Evolutionary conservation across 176 grass and related monocot genomes (phyloP), one percentile per base, ranked within the genome.

Genomic region (Oropetium thomaeum): DNA sequence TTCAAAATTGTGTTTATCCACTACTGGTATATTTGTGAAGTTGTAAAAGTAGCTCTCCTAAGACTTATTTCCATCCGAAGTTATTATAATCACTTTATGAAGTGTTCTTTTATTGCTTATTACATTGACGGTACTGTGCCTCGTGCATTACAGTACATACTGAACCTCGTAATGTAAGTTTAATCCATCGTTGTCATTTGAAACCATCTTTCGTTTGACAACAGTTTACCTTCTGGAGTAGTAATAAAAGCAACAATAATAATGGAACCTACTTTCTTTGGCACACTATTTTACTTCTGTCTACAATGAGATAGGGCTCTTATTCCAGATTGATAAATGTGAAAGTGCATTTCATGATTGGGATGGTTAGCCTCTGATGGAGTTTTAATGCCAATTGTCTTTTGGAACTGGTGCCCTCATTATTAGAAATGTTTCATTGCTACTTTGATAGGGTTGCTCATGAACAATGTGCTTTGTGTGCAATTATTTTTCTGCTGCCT

Each of bases 121-220:
- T 82, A 49, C 19, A 58, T 74, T 4, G 44, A 5, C n/a, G 26
- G 25, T 25, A 16, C 31, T 81, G 58, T 59, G 62, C 27, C 44
- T 54, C 52, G 20, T 65, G 44, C 22, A 42, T 42, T 19, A 8
- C 11, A 43, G 40, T 65, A 54, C 16, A 54, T 65, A 33, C 2
- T 53, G 51, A 25, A 54, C n/a, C 68, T 63, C 72, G 25, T 39
- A 72, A 52, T 62, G 39, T 62, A 52, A 52, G 52, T 78, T 54
- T 29, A 35, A 54, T 7, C 5, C 6, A 44, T 35, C 22, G 52
- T 17, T 78, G n/a, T 52, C 22, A 14, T 58, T 40, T 59, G 35
- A 27, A 5, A 74, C 10, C 27, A 49, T 20, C 17, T 49, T 49
- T 66, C 45, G 47, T 38, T 19, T 54, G 23, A 30, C 16, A 17